Conservation (phyloP, 78 protist genomes). For the Emiliania huxleyi region DNA sequence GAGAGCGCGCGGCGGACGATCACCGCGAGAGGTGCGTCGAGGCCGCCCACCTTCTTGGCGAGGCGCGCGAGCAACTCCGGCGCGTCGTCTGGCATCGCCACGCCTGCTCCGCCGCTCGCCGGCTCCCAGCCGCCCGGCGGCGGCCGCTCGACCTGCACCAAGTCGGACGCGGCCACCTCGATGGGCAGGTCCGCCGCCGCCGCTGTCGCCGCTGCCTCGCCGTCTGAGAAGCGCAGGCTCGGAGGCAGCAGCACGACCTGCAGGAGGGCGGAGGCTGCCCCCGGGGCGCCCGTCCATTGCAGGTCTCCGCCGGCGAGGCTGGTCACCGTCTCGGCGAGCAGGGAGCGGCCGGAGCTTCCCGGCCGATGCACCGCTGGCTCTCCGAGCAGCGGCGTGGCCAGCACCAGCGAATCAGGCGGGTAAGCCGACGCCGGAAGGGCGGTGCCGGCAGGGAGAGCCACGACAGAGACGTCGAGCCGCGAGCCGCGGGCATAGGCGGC, state of each 20-base stretch:
- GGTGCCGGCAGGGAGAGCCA: not conserved
- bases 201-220: too few species aligned
- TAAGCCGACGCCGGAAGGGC: not conserved
- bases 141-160: not conserved
- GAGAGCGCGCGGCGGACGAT: conserved; percentile 32
- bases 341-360: not conserved
- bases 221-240: not conserved
- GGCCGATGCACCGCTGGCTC: not conserved
- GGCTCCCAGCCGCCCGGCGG: not conserved
- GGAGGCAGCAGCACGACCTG: not conserved
- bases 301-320: too few species aligned
- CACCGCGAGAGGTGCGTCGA: not conserved
- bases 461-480: not conserved
- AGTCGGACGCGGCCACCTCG: not conserved
- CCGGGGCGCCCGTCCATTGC: too few species aligned
- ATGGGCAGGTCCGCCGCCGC: not conserved
- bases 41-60: not conserved
- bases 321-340: not conserved
- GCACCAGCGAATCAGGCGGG: not conserved
- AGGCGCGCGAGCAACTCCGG: not conserved
- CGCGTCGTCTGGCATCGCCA: not conserved
- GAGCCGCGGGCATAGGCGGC: not conserved
- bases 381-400: not conserved
- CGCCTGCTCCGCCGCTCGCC: too few species aligned
- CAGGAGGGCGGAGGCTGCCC: not conserved